phyloP scores from a whole-genome alignment of 2,329 filamentous ascomycete genomes.

The Coleophoma eucalyptorum region DNA sequence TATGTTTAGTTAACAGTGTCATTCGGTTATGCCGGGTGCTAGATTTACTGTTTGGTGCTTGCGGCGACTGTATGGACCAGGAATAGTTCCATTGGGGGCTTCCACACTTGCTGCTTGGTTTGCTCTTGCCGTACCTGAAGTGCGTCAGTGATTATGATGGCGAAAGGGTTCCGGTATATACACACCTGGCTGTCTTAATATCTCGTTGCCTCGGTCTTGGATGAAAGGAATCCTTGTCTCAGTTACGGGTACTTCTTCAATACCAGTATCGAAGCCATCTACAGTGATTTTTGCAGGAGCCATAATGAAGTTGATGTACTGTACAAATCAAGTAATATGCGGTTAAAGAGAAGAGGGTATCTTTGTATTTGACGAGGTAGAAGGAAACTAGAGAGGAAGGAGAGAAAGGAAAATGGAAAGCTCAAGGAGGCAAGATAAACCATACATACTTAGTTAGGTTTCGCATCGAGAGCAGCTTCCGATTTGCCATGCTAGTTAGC shows the following conservation, averaged over 20 bases:
- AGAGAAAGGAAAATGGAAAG: background rate
- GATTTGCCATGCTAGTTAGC: too few relatives aligned
- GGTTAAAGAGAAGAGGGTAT: background rate
- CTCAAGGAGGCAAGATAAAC: background rate
- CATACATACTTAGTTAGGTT: too few relatives aligned
- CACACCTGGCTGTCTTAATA: constrained; percentile 11
- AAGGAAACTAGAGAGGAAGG: background rate
- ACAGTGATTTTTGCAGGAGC: constrained; percentile 6
- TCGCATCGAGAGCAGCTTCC: too few relatives aligned
- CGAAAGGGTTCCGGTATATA: background rate
- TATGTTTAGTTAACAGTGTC: constrained; percentile 1
- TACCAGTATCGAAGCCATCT: constrained; percentile 10
- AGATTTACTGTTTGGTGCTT: constrained; percentile 28
- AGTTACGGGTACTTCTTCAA: constrained; percentile 11
- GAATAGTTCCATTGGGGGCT: constrained; percentile 35
- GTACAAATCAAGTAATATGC: background rate
- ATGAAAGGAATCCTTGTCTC: constrained; percentile 12
- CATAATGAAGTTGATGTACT: constrained; percentile 1
- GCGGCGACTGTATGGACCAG: constrained; percentile 30
- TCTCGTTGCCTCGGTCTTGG: background rate
- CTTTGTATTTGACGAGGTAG: background rate
- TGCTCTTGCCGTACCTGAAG: constrained; percentile 34
- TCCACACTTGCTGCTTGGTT: constrained; percentile 35
- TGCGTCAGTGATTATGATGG: constrained; percentile 1
- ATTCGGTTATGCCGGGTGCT: background rate